Evolutionary conservation across 768 basidiomycete genomes (phyloP), one percentile per base, ranked within the genome.

Genomic region (Pulveroboletus sp.): DNA sequence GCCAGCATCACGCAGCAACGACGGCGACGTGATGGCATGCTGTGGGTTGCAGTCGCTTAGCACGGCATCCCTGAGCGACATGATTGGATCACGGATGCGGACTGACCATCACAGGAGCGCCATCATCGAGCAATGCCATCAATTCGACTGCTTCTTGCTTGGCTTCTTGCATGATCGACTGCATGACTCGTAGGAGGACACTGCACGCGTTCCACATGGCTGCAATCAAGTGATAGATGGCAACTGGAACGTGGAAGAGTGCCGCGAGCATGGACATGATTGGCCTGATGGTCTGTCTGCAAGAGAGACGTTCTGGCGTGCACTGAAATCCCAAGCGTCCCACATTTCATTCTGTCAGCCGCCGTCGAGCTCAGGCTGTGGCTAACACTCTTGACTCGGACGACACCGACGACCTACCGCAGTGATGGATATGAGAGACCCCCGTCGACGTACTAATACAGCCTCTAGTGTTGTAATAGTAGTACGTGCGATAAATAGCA

Each of bases 121-220:
- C 35, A 4, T 43, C 43, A 8, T 57, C 62, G 33, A 62, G 50
- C 40, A 54, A 15, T 7, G 45, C 45, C 45, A 59, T 51, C 47
- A 53, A 10, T 18, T 57, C 57, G 17, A 4, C n/a, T 8, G 60
- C 53, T 37, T 63, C 62, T 50, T 53, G 38, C 28, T 44, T 47
- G 21, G 60, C 59, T 36, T 56, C 57, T 15, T 41, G 39, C 24
- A 57, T 15, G 17, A 39, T 47, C 7, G 42, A 50, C n/a, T 6
- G 47, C 8, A 57, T 27, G 30, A 59, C 46, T 28, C 47, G 60
- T 8, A 48, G 26, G 39, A 63, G 10, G 5, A 49, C 59, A 21
- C 28, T 0, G 9, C 33, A 52, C 4, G 62, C 57, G 47, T 55
- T 54, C 57, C 57, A 62, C 28, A 40, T 17, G 6, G 32, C 31